Evolutionary conservation across 805 yeast genomes (phyloP).

Genomic region (Blastobotrys terrestris): DNA sequence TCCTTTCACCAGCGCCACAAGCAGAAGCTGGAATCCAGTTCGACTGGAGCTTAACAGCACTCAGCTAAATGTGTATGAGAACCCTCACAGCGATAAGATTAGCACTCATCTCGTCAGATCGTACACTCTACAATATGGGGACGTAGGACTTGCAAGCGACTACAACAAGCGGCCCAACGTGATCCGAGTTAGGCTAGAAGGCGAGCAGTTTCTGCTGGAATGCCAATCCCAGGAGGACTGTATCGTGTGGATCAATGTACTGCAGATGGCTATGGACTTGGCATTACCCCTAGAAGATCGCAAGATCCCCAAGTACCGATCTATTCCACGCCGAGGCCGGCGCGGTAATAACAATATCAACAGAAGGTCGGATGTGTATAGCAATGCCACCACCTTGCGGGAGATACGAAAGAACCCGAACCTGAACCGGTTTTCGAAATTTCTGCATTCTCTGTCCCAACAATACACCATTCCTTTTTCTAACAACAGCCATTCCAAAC

Average conservation of each 20-base stretch:
- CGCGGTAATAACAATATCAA: conserved; percentile 23
- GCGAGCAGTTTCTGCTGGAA: conserved; percentile 70
- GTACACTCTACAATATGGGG: conserved; percentile 78
- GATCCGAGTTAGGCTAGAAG: conserved; percentile 71
- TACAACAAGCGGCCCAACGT: conserved; percentile 65
- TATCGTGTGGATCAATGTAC: conserved; percentile 70
- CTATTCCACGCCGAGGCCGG: conserved; percentile 73
- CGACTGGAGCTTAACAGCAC: conserved; percentile 80
- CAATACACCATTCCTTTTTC: background rate
- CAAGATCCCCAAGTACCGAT: conserved; percentile 66
- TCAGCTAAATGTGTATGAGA: conserved; percentile 71
- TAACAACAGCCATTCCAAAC: background rate
- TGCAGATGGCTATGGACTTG: conserved; percentile 72
- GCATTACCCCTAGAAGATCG: conserved; percentile 70
- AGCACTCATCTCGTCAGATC: conserved; percentile 36
- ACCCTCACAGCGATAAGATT: conserved; percentile 11
- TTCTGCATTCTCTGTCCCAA: background rate
- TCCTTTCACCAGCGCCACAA: conserved; percentile 65
- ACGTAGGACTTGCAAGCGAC: conserved; percentile 79
- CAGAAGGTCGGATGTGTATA: background rate
- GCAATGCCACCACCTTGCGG: conserved; percentile 1
- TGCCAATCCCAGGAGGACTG: conserved; percentile 58
- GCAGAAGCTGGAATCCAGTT: conserved; percentile 63
- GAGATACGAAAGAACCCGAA: background rate
- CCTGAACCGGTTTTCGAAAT: background rate